Percentiles rank a stretch among this genome's conserved stretches.
Evolutionary conservation across 2,329 filamentous ascomycete species (phyloP).

Genomic region (Pseudocercospora cruenta): DNA sequence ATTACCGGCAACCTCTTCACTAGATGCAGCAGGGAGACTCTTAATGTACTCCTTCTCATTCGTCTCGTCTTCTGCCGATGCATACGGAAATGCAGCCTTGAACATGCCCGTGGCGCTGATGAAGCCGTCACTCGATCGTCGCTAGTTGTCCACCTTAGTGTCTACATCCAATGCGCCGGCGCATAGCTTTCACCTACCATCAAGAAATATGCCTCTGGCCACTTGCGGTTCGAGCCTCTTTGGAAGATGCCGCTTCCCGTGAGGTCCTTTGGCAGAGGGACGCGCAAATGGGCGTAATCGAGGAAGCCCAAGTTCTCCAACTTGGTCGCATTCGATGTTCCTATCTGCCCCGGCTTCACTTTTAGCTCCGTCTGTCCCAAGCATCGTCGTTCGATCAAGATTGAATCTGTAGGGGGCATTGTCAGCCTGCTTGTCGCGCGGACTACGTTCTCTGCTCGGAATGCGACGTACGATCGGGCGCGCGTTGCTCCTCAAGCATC

Average conservation of each 20-base stretch:
- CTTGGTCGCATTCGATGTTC: slow-evolving; percentile 71
- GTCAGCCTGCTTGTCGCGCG: slow-evolving; percentile 20
- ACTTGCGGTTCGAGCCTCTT: slow-evolving; percentile 62
- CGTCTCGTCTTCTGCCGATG: slow-evolving; percentile 68
- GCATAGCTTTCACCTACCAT: slow-evolving; percentile 58
- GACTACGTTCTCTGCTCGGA: slow-evolving; percentile 1
- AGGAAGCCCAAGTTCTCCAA: slow-evolving; percentile 77
- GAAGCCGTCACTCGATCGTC: slow-evolving; percentile 81
- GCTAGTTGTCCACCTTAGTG: slow-evolving; percentile 48
- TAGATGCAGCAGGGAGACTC: slow-evolving; percentile 75
- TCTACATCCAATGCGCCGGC: slow-evolving; percentile 12
- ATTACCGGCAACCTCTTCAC: slow-evolving; percentile 93
- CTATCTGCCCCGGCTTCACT: slow-evolving; percentile 76
- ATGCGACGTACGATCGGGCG: slow-evolving; percentile 63
- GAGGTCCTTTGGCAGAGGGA: slow-evolving; percentile 88
- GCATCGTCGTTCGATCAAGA: slow-evolving; percentile 78
- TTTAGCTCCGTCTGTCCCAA: slow-evolving; percentile 90
- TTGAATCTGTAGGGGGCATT: slow-evolving; percentile 44
- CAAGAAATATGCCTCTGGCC: slow-evolving; percentile 90
- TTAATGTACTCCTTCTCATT: slow-evolving; percentile 83
- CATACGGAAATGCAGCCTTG: slow-evolving; percentile 82
- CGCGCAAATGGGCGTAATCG: slow-evolving; percentile 94
- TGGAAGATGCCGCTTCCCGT: slow-evolving; percentile 88
- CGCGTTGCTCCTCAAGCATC: slow-evolving; percentile 63
- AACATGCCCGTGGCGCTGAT: slow-evolving; percentile 90